Percentiles rank a stretch among this genome's conserved stretches.
phyloP scores from a whole-genome alignment of 768 basidiomycete genomes.

The Pholiota molesta region DNA sequence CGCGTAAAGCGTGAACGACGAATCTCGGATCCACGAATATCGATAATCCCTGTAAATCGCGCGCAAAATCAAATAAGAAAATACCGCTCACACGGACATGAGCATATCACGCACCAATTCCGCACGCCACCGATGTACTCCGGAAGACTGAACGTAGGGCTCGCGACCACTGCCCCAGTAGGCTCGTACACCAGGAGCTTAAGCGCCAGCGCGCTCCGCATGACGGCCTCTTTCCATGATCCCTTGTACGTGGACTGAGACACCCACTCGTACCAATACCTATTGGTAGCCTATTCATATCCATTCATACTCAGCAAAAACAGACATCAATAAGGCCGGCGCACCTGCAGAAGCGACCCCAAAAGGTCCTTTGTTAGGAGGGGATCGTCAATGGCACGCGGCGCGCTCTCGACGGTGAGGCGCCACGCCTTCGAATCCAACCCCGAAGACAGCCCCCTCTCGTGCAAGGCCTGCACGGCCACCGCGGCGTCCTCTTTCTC shows the following conservation, averaged over 20 bases:
- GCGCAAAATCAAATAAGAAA: neutral
- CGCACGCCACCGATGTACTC: slow-evolving; percentile 89
- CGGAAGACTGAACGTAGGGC: slow-evolving; percentile 93
- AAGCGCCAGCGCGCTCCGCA: slow-evolving; percentile 89
- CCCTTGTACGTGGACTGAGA: slow-evolving; percentile 88
- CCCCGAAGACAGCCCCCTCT: neutral
- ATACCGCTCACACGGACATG: neutral
- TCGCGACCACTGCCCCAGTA: slow-evolving; percentile 92
- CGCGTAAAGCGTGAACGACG: slow-evolving; percentile 94
- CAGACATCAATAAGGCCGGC: slow-evolving; percentile 18
- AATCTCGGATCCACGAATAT: slow-evolving; percentile 93
- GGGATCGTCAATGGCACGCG: slow-evolving; percentile 62
- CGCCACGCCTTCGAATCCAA: slow-evolving; percentile 13
- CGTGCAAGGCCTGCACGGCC: neutral
- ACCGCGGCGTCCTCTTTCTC: slow-evolving; percentile 1
- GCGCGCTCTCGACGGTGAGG: neutral
- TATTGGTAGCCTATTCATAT: slow-evolving; percentile 57
- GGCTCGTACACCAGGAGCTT: slow-evolving; percentile 94
- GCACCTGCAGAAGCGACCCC: slow-evolving; percentile 56
- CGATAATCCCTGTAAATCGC: slow-evolving; percentile 59
- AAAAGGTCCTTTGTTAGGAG: slow-evolving; percentile 69
- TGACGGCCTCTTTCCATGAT: slow-evolving; percentile 94
- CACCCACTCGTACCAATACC: slow-evolving; percentile 91
- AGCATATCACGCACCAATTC: slow-evolving; percentile 62
- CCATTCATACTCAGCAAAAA: neutral